Base-by-base conservation (phyloP, 2,329 filamentous ascomycete genomes). In the Geosmithia putterillii region DNA sequence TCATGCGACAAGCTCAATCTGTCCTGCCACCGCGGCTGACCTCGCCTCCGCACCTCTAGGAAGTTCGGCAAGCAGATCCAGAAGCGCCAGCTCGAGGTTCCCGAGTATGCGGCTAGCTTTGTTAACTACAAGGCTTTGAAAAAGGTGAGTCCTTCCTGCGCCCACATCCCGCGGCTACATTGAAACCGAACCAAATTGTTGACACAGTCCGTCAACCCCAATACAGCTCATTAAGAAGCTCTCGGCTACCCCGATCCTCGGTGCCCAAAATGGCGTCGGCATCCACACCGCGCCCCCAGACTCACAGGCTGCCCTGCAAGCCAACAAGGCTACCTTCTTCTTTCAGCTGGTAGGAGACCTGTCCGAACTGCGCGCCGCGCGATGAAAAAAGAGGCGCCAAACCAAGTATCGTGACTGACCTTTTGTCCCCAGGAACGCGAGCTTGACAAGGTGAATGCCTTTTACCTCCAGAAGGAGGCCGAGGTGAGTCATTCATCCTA, bases 41-140 rank as follows among this genome's bases (percentile, higher is more conserved):
- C 36, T 35, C n/a, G 15, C 32, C 22, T 32, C n/a, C 23, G 25
- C 22, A 19, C 32, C 2, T 37, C 18, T 34, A 98, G 90, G 92
- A 98, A 98, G 78, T 98, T 98, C 71, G 92, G 92, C 65, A 98
- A 98, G 73, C 87, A 95, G 63, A 95, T 98, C 53, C 92, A 96
- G 72, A 95, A 95, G 73, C 83, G 89, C 62, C 92, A 98, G 75
- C 86, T 98, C 57, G 92, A 98, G 64, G 89, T 98, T 47, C 92
- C 92, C 47, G 92, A 98, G 76, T 98, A 98, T 82, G 90, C 92
- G 48, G 88, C 90, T 51, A 95, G 89, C 66, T 98, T 98, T 61
- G 89, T 96, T 55, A 95, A 98, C 67, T 98, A 98, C 73, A 98
- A 98, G 70, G 89, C 88, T 47, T 73, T 98, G 54, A 98, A 98